Evolutionary conservation across 768 basidiomycete species (phyloP).

Genomic region (Cystobasidium onofrii): DNA sequence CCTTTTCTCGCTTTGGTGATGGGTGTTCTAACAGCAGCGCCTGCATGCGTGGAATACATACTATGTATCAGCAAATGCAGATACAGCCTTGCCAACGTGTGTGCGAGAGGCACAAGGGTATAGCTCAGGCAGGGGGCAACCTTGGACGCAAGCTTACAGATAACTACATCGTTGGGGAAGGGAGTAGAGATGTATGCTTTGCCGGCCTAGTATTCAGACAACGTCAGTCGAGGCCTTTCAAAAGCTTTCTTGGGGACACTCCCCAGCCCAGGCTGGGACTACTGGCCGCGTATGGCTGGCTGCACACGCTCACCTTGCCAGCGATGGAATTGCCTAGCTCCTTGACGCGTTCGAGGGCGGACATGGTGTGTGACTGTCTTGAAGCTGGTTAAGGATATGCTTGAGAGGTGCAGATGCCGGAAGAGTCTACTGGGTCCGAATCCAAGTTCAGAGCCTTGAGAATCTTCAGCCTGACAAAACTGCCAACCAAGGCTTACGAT

Average conservation of each 20-base stretch:
- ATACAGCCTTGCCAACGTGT: not conserved
- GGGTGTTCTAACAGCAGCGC: conserved; percentile 78
- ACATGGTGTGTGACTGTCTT: not conserved
- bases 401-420: not conserved
- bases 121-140: conserved; percentile 49
- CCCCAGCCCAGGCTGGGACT: too few relatives aligned
- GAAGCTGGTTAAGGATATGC: not conserved
- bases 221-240: not conserved
- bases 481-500: too few relatives aligned
- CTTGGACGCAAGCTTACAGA: not conserved
- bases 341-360: conserved; percentile 11
- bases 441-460: too few relatives aligned
- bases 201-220: not conserved
- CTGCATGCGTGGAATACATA: conserved; percentile 48
- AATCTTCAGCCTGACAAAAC: too few relatives aligned
- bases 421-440: not conserved
- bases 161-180: conserved; percentile 14
- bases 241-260: too few relatives aligned
- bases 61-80: not conserved
- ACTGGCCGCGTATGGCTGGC: not conserved
- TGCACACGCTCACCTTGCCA: conserved; percentile 10
- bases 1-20: conserved; percentile 81
- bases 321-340: conserved; percentile 18
- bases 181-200: not conserved
- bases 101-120: not conserved